phyloP scores from a whole-genome alignment of 768 basidiomycete species.

The Pleurotus eryngii region DNA sequence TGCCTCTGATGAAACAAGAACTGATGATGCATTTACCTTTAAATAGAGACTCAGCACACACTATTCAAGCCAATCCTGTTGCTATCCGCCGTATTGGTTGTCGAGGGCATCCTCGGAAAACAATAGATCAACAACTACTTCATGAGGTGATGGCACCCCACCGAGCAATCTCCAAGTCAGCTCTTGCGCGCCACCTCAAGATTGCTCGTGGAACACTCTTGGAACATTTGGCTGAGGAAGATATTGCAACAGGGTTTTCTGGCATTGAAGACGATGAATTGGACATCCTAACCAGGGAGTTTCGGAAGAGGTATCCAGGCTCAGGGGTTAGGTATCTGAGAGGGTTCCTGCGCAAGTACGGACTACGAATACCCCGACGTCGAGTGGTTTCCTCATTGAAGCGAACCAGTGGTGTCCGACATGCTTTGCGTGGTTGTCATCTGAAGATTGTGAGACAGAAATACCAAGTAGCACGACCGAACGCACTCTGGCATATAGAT shows the following conservation, averaged over 20 bases:
- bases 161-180: background rate
- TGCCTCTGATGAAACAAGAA: too few relatives aligned
- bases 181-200: conserved; percentile 1
- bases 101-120: conserved; percentile 2
- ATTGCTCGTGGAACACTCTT: conserved; percentile 4
- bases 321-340: conserved; percentile 25
- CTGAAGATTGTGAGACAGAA: conserved; percentile 14
- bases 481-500: conserved; percentile 29
- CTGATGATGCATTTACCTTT: too few relatives aligned
- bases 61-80: background rate
- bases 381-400: conserved; percentile 16
- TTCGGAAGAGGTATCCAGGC: conserved; percentile 11
- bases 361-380: conserved; percentile 21
- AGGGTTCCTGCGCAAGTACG: conserved; percentile 22
- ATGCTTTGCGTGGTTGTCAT: conserved; percentile 13
- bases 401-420: conserved; percentile 24
- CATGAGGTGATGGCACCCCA: background rate
- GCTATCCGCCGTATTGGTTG: background rate
- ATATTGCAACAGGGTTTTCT: background rate
- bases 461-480: conserved; percentile 20
- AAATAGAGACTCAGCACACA: too few relatives aligned
- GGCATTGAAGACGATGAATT: background rate
- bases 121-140: conserved; percentile 2
- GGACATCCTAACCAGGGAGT: background rate
- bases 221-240: background rate